Evolutionary conservation across 805 yeast genomes (phyloP).

Genomic region (Candida ulmi): DNA sequence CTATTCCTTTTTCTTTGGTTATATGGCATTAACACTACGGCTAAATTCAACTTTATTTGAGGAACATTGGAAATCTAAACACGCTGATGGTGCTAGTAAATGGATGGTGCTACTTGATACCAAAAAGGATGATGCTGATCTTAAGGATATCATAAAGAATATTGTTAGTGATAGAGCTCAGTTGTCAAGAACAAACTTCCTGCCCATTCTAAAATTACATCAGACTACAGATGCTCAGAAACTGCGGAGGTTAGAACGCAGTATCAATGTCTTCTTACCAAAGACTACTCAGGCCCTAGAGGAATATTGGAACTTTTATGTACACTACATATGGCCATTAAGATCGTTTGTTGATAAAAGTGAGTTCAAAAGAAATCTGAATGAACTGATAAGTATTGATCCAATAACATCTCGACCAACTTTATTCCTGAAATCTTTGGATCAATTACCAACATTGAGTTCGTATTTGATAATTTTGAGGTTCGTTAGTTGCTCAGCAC

Average conservation of each 20-base stretch:
- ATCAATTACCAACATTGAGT: not conserved
- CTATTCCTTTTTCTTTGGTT: not conserved
- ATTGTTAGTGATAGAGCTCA: not conserved
- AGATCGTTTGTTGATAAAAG: not conserved
- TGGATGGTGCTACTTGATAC: not conserved
- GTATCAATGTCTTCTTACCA: not conserved
- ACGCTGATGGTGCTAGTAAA: conserved; percentile 1
- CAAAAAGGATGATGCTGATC: not conserved
- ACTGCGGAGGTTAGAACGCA: not conserved
- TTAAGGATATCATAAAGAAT: not conserved
- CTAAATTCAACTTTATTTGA: not conserved
- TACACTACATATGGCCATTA: not conserved
- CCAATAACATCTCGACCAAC: not conserved
- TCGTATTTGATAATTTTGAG: not conserved
- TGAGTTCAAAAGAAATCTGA: not conserved
- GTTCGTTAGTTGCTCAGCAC: not conserved
- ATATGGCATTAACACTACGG: not conserved
- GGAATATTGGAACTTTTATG: not conserved
- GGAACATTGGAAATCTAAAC: not conserved
- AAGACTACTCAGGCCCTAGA: not conserved
- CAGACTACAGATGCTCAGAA: not conserved
- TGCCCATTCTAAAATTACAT: not conserved
- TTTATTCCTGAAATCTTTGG: not conserved
- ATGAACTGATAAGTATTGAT: not conserved
- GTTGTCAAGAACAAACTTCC: not conserved